Percentiles rank a stretch among this genome's conserved stretches.
These are phyloP conservation scores for Hansenula sp. DNA, from an alignment of 1,139 yeast genomes.

Conservation along the genomic window DNA sequence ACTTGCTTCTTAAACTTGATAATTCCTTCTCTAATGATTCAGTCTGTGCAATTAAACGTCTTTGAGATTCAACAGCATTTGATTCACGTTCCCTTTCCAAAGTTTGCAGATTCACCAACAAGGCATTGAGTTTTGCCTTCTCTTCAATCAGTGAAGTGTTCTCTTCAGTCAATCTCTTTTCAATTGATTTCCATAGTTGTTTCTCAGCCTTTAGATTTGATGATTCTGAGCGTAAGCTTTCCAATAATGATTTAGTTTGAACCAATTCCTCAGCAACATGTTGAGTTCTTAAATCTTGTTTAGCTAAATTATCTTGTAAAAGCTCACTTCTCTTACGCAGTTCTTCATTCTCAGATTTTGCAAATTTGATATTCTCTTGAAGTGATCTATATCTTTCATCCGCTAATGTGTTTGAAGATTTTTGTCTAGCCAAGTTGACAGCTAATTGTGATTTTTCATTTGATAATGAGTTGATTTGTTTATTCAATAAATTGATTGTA, in stretches of 20 bases:
- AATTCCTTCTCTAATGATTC: conserved; percentile 49
- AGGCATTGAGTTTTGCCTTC: conserved; percentile 52
- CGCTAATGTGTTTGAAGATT: conserved; percentile 39
- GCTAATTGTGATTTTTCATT: conserved; percentile 49
- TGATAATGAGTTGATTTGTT: conserved; percentile 32
- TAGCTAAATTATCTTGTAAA: conserved; percentile 51
- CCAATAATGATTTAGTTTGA: conserved; percentile 36
- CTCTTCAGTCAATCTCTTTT: conserved; percentile 51
- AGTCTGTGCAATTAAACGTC: conserved; percentile 45
- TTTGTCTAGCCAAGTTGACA: conserved; percentile 40
- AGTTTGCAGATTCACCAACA: conserved; percentile 59
- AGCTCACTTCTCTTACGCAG: conserved; percentile 37
- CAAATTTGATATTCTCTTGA: conserved; percentile 32
- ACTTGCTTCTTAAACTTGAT: conserved; percentile 38
- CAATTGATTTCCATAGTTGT: conserved; percentile 43
- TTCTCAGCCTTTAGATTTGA: conserved; percentile 54
- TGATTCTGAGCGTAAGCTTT: conserved; percentile 38
- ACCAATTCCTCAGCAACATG: conserved; percentile 51
- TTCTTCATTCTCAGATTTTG: conserved; percentile 42
- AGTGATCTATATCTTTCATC: conserved; percentile 39
- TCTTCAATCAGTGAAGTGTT: conserved; percentile 52
- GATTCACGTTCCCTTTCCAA: conserved; percentile 60
- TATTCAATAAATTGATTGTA: conserved; percentile 36
- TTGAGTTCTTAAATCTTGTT: conserved; percentile 53
- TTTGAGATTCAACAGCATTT: conserved; percentile 45